Percentiles rank a stretch among this genome's conserved stretches.
These are phyloP conservation scores for Roridomyces roridus DNA, from an alignment of 768 basidiomycete species.

Conservation along the genomic window DNA sequence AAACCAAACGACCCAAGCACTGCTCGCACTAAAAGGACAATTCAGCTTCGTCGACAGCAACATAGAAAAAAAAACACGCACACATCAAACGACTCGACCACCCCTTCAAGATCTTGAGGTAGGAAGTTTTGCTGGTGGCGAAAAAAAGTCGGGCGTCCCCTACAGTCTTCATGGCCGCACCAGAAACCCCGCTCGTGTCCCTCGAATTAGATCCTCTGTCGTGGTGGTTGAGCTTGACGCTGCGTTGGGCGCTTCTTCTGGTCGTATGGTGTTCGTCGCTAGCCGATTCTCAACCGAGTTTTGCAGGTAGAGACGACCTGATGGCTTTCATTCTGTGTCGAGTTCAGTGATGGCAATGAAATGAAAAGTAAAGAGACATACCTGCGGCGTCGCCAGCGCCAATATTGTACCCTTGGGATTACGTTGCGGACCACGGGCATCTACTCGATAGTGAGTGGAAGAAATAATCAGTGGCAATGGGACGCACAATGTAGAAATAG, in stretches of 20 bases:
- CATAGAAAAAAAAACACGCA: too few species aligned
- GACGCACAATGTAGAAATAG: not conserved
- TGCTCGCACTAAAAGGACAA: not conserved
- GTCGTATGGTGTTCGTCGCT: not conserved
- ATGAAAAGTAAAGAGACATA: too few species aligned
- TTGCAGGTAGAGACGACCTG: not conserved
- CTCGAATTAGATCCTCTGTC: not conserved
- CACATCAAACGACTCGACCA: not conserved
- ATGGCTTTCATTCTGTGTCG: too few species aligned
- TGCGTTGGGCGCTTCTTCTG: not conserved
- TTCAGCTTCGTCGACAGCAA: too few species aligned
- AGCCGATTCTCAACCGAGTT: slow-evolving; percentile 11
- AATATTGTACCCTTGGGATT: too few species aligned
- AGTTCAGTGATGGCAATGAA: too few species aligned
- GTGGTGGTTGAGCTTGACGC: not conserved
- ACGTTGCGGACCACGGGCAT: too few species aligned
- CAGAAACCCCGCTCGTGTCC: not conserved
- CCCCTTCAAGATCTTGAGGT: too few species aligned
- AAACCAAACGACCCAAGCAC: not conserved
- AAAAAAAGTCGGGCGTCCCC: too few species aligned
- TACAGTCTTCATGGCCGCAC: not conserved
- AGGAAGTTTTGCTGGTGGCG: too few species aligned
- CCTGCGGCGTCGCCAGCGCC: too few species aligned
- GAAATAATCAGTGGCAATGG: not conserved
- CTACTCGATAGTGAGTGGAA: too few species aligned